These are phyloP conservation scores for Taphrina betulina DNA, from an alignment of 1,139 yeast genomes.

Conservation along the genomic window DNA sequence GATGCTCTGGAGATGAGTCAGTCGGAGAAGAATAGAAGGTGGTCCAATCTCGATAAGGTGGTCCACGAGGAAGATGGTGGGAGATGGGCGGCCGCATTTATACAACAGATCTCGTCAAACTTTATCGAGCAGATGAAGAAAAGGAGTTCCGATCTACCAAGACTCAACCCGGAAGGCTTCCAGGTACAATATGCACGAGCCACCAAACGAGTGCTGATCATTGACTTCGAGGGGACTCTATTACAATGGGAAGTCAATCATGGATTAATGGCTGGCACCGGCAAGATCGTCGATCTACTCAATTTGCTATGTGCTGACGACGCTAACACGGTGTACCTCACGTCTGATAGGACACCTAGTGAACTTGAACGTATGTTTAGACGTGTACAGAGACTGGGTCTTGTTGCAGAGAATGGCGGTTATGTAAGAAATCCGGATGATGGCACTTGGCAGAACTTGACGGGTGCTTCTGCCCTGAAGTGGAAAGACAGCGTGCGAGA, in stretches of 20 bases:
- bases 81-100: conserved; percentile 67
- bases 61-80: conserved; percentile 48
- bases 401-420: conserved; percentile 90
- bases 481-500: conserved; percentile 67
- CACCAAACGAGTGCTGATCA: conserved; percentile 43
- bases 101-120: conserved; percentile 57
- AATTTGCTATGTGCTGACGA: conserved; percentile 55
- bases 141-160: conserved; percentile 43
- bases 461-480: conserved; percentile 52
- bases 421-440: conserved; percentile 42
- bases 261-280: conserved; percentile 42
- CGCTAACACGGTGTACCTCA: conserved; percentile 65
- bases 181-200: conserved; percentile 39
- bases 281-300: conserved; percentile 45
- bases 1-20: conserved; percentile 62
- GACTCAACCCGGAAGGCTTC: conserved; percentile 40
- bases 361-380: conserved; percentile 59
- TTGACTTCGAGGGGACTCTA: conserved; percentile 39
- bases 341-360: conserved; percentile 42
- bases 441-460: conserved; percentile 64
- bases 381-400: conserved; percentile 67
- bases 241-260: conserved; percentile 37
- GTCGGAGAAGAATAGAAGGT: conserved; percentile 59
- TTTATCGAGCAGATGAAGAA: conserved; percentile 61
- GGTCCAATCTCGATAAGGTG: conserved; percentile 42